Evolutionary conservation across 306 rosid genomes (phyloP), one percentile per base, ranked within the genome.

Genomic region (Fagus sylvatica): DNA sequence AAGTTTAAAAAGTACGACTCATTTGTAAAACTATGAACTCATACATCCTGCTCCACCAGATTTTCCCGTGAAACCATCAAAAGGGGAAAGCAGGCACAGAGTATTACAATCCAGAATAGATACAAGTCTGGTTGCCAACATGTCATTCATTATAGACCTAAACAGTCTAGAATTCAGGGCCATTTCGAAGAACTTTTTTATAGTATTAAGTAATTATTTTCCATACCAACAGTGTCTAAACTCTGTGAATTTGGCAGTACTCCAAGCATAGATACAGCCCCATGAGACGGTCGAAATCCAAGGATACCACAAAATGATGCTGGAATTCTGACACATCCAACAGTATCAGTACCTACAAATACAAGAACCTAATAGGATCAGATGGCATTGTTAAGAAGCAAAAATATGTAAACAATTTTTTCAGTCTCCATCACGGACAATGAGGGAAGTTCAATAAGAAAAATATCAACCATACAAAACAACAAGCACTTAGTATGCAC

Each of bases 271-370:
- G 96, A 84, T 60, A 87, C 77, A 80, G 88, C 87, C 79, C 98
- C 98, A 56, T 91, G 93, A 64, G 98, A 91, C 13, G 98, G 90
- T 48, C 98, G 91, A 77, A 79, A 93, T 62, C 94, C 94, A 85
- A 93, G 71, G 78, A 91, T 73, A 81, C 96, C 88, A 88, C 96
- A 91, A 71, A 93, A 88, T 66, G 96, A 85, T 64, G 96, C 94
- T 51, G 98, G 90, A 73, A 87, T 87, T 84, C 98, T 91, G 74
- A 93, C 88, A 78, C 96, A 83, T 69, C 98, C 98, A 32, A 86
- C 86, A 7, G 98, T 91, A 87, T 93, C 98, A 76, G 86, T 89
- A 73, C 98, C 98, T 93, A 73, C 72, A 84, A 68, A 78, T 37
- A 72, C 17, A 73, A 79, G 16, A 76, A 53, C 53, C 57, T 62